Percentiles rank a stretch among this genome's conserved stretches.
Conservation (phyloP, 75 land plant genomes). For the Chamaecyparis obtusa region DNA sequence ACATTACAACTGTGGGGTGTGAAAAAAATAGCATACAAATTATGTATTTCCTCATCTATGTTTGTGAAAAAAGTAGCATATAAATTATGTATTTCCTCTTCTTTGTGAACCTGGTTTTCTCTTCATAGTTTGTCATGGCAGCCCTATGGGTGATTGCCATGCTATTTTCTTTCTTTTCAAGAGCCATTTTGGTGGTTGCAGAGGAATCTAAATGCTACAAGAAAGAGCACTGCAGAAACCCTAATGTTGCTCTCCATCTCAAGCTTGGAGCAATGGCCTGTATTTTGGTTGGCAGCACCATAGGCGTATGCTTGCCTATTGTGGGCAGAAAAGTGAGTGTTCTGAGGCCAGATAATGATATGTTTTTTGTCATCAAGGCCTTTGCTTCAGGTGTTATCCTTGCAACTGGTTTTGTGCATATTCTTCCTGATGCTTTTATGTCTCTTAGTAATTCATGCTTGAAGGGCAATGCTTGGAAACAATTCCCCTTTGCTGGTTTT, state of each 20-base stretch:
- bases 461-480: conserved; percentile 30
- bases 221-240: conserved; percentile 12
- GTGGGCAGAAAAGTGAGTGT: conserved; percentile 16
- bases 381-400: conserved; percentile 69
- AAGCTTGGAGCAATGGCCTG: conserved; percentile 25
- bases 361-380: conserved; percentile 48
- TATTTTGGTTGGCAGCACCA: conserved; percentile 34
- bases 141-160: neutral
- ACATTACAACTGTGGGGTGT: neutral
- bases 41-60: no score
- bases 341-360: conserved; percentile 26
- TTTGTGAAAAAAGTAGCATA: neutral
- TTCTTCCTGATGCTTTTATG: conserved; percentile 49
- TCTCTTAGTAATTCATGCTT: conserved; percentile 33
- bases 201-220: neutral
- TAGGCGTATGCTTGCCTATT: conserved; percentile 48
- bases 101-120: neutral
- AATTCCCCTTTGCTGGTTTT: conserved; percentile 64
- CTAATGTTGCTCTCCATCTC: conserved; percentile 23
- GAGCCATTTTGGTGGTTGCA: neutral
- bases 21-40: neutral
- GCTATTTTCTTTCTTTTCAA: neutral
- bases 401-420: conserved; percentile 59
- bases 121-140: neutral
- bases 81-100: neutral